Evolutionary conservation across 164 flowering plant species (phyloP).

Genomic region (Annona squamosa): DNA sequence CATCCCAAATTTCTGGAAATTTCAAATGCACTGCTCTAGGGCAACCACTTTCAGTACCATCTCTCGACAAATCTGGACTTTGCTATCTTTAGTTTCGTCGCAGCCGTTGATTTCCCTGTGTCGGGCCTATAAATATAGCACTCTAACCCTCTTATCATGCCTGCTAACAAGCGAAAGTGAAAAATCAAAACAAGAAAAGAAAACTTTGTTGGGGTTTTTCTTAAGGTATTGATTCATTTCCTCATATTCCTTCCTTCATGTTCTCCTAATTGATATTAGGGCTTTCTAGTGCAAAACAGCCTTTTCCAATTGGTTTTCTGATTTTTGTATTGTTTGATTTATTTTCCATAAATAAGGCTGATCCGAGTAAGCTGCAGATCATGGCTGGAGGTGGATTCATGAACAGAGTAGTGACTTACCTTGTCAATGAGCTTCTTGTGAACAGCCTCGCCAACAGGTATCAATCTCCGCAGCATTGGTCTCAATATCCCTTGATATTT

Average conservation of each 20-base stretch:
- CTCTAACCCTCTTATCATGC: no score
- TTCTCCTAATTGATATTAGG: not conserved
- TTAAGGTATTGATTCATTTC: not conserved
- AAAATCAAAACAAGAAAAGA: not conserved
- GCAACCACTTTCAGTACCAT: no score
- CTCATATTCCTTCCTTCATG: not conserved
- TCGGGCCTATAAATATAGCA: no score
- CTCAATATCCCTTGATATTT: not conserved
- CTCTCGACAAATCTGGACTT: no score
- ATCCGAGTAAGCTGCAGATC: not conserved
- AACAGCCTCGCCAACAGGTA: slow-evolving; percentile 68
- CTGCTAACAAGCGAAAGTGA: not conserved
- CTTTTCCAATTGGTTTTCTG: not conserved
- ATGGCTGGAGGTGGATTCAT: slow-evolving; percentile 62
- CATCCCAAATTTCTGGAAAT: no score
- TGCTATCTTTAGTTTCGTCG: no score
- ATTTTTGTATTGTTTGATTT: not conserved
- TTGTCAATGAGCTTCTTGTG: slow-evolving; percentile 55
- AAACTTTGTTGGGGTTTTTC: not conserved
- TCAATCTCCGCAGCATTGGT: not conserved
- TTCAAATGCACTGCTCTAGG: no score
- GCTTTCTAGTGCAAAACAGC: not conserved
- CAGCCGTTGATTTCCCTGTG: no score
- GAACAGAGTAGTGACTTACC: slow-evolving; percentile 46
- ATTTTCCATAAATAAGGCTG: not conserved